Evolutionary conservation across 768 basidiomycete genomes (phyloP), one percentile per base, ranked within the genome.

Genomic region (Xanthoconium stramineum): DNA sequence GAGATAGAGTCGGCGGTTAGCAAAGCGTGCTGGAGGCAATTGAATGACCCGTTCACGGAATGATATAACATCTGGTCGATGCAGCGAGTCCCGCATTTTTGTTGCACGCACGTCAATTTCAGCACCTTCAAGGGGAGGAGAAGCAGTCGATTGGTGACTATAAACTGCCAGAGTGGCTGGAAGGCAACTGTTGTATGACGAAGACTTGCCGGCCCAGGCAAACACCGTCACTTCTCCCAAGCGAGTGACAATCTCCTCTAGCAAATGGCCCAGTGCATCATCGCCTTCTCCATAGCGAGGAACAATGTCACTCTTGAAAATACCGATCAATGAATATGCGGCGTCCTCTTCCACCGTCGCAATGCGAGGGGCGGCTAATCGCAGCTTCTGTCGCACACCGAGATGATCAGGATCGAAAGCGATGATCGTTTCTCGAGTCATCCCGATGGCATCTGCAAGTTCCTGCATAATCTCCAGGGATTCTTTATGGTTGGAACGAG

Each of bases 101-200:
- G 12, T 24, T 17, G 45, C 20, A 2, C 51, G 40, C 9, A 8
- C n/a, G 14, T 57, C 20, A 46, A 57, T 47, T n/a, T n/a, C n/a
- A n/a, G n/a, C n/a, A n/a, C 17, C 47, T 0, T 35, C 28, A 13
- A 39, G 19, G 11, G 19, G 5, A 12, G n/a, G n/a, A n/a, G n/a
- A n/a, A n/a, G n/a, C n/a, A n/a, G n/a, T n/a, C n/a, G n/a, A n/a
- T n/a, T n/a, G 15, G 11, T 30, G 38, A 5, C 14, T 38, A 14
- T 57, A 61, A 8, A 51, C 44, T 1, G 24, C 20, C n/a, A 61
- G 39, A 13, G 52, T 29, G 12, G 14, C 36, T 0, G 60, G 59
- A 28, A 61, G 51, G 20, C 60, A 61, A 11, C 58, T 62, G 14
- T 62, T 62, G 28, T 62, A 62, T 13, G 32, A 8, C 1, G 56